Evolutionary conservation across 257 asterid species (phyloP).

Genomic region (Eustoma russellianum): DNA sequence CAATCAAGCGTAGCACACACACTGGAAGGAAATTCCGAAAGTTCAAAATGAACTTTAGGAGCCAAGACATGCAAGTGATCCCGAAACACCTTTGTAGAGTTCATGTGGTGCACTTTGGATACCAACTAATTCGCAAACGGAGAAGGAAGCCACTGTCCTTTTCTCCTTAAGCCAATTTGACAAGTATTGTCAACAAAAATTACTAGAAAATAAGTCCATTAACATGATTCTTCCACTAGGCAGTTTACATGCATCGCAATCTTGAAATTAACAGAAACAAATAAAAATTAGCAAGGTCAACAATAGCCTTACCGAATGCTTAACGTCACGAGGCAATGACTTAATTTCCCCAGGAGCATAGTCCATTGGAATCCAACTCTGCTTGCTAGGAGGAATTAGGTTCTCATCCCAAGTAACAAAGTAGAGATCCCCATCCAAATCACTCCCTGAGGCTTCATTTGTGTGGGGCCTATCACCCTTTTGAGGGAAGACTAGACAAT

Average conservation of each 20-base stretch:
- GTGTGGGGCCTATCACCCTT: conserved; percentile 87
- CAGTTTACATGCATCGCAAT: neutral
- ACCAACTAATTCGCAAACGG: neutral
- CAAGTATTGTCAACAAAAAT: neutral
- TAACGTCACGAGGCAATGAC: conserved; percentile 38
- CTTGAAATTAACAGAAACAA: neutral
- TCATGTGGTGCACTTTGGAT: neutral
- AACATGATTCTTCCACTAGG: neutral
- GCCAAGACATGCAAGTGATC: neutral
- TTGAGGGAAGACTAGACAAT: conserved; percentile 87
- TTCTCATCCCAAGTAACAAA: conserved; percentile 91
- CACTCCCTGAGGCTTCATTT: conserved; percentile 96
- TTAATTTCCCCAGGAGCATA: conserved; percentile 48
- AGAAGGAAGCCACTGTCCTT: neutral
- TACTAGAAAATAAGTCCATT: neutral
- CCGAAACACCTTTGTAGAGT: neutral
- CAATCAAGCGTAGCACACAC: neutral
- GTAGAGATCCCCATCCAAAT: conserved; percentile 86
- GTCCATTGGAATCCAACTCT: conserved; percentile 82
- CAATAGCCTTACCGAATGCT: conserved; percentile 34
- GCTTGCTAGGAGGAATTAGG: conserved; percentile 80
- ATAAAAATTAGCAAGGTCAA: neutral
- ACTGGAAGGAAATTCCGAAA: neutral
- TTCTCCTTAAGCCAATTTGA: neutral
- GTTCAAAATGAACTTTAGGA: neutral